Base-by-base conservation (phyloP, 2,329 filamentous ascomycete species). In the Pseudogymnoascus sp. region DNA sequence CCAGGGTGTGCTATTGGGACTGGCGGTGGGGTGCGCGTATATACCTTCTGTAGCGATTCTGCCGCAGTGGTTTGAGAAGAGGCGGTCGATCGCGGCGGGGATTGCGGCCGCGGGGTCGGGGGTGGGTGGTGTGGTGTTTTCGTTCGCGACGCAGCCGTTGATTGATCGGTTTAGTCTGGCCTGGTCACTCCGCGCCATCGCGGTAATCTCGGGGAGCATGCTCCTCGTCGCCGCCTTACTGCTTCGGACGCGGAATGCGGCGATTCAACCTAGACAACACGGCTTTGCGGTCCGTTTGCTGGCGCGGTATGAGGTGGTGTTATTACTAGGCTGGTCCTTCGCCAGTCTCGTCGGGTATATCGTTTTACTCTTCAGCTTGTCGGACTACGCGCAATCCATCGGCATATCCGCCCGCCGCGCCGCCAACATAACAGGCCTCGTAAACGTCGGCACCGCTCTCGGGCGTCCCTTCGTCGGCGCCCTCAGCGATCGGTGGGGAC, bases 11-110 rank as follows among this genome's bases (percentile, higher is more conserved):
- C 80, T 81, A 63, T 85, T 87, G 62, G 85, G 85, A 0, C 76
- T 80, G 64, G 85, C 85, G 0, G 82, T 87, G 76, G 85, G 85
- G 0, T 82, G 86, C 57, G 71, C 83, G 0, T 87, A 84, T 66
- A 79, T 85, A 0, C 80, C 80, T 0, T 77, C 76, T 1, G 79
- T 83, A 0, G 79, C 78, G 1, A 79, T 86, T 1, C 73, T 82
- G 0, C 78, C 84, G 0, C 83, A 86, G 67, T 87, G 84, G 83
- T 87, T 87, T 66, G 77, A 76, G 0, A 80, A 77, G 1, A 74
- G 75, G 6, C 76, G 83, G 0, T 80, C 77, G 31, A 73, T 87
- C 0, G 83, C 83, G 1, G 84, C 82, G 64, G 84, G 83, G 0
- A 77, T 86, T 18, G 73, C 79, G 0, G 77, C 82, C 0, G 78